phyloP scores from a whole-genome alignment of 306 rosid genomes.

The Acacia melanoxylon region DNA sequence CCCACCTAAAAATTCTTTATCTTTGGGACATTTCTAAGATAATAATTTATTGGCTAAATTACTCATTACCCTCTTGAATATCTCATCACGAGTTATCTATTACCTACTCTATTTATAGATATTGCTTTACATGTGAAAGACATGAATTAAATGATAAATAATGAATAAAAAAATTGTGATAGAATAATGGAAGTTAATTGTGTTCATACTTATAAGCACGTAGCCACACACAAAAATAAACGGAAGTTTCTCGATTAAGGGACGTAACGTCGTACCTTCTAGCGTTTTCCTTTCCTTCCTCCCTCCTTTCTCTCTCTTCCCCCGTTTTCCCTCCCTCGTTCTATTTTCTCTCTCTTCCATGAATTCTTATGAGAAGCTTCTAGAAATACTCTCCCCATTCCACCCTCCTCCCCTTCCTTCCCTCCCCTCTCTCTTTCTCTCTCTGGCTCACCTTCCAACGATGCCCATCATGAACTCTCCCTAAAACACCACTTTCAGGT shows the following conservation, averaged over 20 bases:
- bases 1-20: too few species aligned
- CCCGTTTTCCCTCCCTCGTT: background rate
- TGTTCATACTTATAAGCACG: too few species aligned
- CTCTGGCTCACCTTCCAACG: background rate
- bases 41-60: too few species aligned
- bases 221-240: background rate
- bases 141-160: too few species aligned
- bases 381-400: conserved; percentile 49
- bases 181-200: too few species aligned
- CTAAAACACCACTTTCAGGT: background rate
- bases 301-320: conserved; percentile 4
- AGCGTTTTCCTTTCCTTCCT: background rate
- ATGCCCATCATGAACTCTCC: background rate
- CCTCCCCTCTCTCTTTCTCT: conserved; percentile 5
- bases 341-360: background rate
- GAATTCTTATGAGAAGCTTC: conserved; percentile 69
- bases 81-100: too few species aligned
- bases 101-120: too few species aligned
- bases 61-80: too few species aligned
- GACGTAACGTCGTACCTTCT: conserved; percentile 58
- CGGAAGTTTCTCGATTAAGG: conserved; percentile 69
- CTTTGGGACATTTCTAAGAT: too few species aligned
- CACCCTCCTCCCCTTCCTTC: background rate
- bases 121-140: too few species aligned
- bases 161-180: too few species aligned